phyloP scores from a whole-genome alignment of 805 yeast genomes.

The Nakazawaea wyomingensis region DNA sequence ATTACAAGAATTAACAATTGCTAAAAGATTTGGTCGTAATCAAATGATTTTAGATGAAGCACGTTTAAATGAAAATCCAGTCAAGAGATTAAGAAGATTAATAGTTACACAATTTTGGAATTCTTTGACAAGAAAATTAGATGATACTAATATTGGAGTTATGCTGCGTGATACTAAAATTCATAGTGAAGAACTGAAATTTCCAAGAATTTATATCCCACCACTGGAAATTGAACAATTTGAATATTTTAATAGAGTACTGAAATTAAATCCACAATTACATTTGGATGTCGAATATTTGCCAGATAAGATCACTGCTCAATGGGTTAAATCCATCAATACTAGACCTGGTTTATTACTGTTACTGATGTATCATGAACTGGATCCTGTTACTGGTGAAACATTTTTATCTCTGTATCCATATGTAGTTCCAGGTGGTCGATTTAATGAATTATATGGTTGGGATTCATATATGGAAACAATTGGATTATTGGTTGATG shows the following conservation, averaged over 20 bases:
- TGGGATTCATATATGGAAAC: constrained; percentile 98
- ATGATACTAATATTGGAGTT: constrained; percentile 51
- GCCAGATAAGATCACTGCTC: constrained; percentile 72
- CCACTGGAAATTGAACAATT: constrained; percentile 63
- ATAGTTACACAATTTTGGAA: constrained; percentile 80
- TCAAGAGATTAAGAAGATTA: constrained; percentile 64
- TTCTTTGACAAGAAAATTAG: constrained; percentile 65
- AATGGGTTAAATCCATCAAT: constrained; percentile 71
- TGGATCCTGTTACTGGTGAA: constrained; percentile 36
- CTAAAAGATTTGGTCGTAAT: constrained; percentile 72
- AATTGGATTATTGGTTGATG: constrained; percentile 69
- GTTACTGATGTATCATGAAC: constrained; percentile 54
- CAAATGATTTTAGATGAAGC: constrained; percentile 79
- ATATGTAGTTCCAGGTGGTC: constrained; percentile 94
- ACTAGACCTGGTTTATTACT: constrained; percentile 83
- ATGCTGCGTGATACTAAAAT: constrained; percentile 81
- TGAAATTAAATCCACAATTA: constrained; percentile 48
- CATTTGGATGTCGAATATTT: constrained; percentile 70
- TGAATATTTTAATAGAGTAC: constrained; percentile 55
- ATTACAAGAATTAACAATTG: constrained; percentile 84
- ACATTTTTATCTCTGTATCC: constrained; percentile 60
- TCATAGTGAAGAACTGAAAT: constrained; percentile 50
- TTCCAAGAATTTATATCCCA: constrained; percentile 79
- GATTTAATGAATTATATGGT: constrained; percentile 94
- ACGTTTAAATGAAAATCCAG: constrained; percentile 83